These are phyloP conservation scores for Phaffia rhodozyma DNA, from an alignment of 1,284 basidiomycete species.

Conservation along the genomic window DNA sequence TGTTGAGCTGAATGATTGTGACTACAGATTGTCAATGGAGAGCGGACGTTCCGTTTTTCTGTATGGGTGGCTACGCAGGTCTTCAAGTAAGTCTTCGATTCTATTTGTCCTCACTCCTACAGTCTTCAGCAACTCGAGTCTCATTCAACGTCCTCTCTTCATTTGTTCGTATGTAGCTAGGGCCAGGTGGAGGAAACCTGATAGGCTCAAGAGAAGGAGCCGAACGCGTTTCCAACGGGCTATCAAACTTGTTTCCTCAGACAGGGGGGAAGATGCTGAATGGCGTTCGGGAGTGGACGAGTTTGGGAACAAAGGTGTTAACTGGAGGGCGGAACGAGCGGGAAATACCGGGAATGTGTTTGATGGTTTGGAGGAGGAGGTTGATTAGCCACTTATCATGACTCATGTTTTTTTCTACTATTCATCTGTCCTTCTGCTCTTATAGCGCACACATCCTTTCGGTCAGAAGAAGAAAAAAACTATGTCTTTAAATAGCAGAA, in stretches of 20 bases:
- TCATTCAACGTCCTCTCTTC: background rate
- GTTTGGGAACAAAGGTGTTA: background rate
- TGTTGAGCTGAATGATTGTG: background rate
- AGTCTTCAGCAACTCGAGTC: too few species aligned
- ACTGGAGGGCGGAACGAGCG: background rate
- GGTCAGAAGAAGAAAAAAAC: too few species aligned
- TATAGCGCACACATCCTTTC: too few species aligned
- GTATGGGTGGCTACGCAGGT: constrained; percentile 9
- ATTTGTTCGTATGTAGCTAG: background rate
- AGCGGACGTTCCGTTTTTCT: background rate
- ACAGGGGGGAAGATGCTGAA: constrained; percentile 7
- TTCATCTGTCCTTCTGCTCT: too few species aligned
- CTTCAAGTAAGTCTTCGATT: background rate
- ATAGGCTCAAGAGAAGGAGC: constrained; percentile 6
- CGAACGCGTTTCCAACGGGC: constrained; percentile 6
- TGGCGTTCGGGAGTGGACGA: background rate
- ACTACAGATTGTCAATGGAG: constrained; percentile 2
- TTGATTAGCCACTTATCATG: background rate
- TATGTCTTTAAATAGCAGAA: too few species aligned
- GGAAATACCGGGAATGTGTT: background rate
- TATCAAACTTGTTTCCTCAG: background rate
- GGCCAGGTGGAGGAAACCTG: constrained; percentile 8
- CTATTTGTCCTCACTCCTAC: background rate
- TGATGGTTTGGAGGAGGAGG: background rate
- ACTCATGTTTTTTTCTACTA: too few species aligned